Evolutionary conservation across 768 basidiomycete genomes (phyloP), one percentile per base, ranked within the genome.

Genomic region (Suillus tomentosus): DNA sequence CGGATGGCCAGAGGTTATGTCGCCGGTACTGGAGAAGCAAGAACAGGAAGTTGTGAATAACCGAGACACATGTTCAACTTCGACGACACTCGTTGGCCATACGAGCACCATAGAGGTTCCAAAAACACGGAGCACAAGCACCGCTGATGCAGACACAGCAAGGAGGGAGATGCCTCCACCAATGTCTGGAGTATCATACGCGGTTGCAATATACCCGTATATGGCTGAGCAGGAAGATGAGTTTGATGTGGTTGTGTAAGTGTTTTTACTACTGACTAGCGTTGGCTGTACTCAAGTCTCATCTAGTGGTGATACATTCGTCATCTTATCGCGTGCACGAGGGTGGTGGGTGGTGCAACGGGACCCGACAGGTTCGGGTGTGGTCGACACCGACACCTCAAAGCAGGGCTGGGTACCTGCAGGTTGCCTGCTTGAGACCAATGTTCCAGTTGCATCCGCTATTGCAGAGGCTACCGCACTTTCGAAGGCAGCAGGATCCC

Each of bases 281-380:
- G 55, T 5, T 36, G 27, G 3, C 11, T 22, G 65, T 36, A 62
- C 66, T 70, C 45, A 69, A 37, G 2, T 50, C 17, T 62, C 14
- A 34, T 61, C 3, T 64, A 96, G 94, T 17, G 95, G 94, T 47
- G 94, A 96, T 72, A 95, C 95, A 1, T 98, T 95, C 77, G 87
- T 96, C 66, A 96, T 98, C 67, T 79, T 95, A 48, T 93, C 93
- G 61, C 88, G 96, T 61, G 90, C 95, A n/a, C 89, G 96, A 62
- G 96, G 97, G 1, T 99, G 97, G 97, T 99, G 96, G 95, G 92
- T 98, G 40, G 97, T 99, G 5, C 96, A 99, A 73, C 88, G 92
- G 40, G 97, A 99, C 76, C 91, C 91, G 37, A 87, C 86, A 42
- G 95, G 95, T 5, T 84, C 88, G 3, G 94, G 95, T 11, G 76